phyloP scores from a whole-genome alignment of 768 basidiomycete genomes.

The Tephrocybe sp. region DNA sequence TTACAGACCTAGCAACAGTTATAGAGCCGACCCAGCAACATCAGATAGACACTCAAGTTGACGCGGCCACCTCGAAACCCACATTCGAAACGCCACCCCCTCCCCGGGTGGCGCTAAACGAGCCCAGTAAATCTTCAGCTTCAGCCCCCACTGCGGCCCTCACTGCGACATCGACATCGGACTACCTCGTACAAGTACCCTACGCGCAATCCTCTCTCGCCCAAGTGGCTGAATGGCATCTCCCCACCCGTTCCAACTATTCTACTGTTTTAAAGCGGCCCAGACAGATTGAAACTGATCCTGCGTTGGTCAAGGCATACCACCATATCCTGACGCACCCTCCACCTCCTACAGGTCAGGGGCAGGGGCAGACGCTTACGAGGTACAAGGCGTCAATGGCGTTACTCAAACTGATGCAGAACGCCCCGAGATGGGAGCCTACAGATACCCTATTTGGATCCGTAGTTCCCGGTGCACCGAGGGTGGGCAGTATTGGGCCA shows the following conservation, averaged over 20 bases:
- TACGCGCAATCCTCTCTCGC: slow-evolving; percentile 74
- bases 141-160: slow-evolving; percentile 38
- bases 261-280: slow-evolving; percentile 24
- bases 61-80: slow-evolving; percentile 16
- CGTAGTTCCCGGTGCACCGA: slow-evolving; percentile 57
- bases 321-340: slow-evolving; percentile 78
- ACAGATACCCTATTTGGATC: slow-evolving; percentile 63
- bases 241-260: slow-evolving; percentile 38
- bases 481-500: slow-evolving; percentile 61
- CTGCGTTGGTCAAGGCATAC: slow-evolving; percentile 64
- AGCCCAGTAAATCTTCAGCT: slow-evolving; percentile 33
- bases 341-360: slow-evolving; percentile 35
- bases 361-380: slow-evolving; percentile 50
- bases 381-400: slow-evolving; percentile 79
- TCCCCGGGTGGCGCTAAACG: slow-evolving; percentile 19
- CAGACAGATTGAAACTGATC: slow-evolving; percentile 57
- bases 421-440: slow-evolving; percentile 62
- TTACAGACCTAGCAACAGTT: too few species aligned
- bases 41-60: too few species aligned
- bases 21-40: too few species aligned
- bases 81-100: slow-evolving; percentile 22
- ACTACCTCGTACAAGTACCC: slow-evolving; percentile 69
- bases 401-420: slow-evolving; percentile 56
- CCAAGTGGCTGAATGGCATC: slow-evolving; percentile 63
- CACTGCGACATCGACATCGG: slow-evolving; percentile 53